phyloP scores from a whole-genome alignment of 2,329 filamentous ascomycete genomes.

The Penicillium oxalicum region DNA sequence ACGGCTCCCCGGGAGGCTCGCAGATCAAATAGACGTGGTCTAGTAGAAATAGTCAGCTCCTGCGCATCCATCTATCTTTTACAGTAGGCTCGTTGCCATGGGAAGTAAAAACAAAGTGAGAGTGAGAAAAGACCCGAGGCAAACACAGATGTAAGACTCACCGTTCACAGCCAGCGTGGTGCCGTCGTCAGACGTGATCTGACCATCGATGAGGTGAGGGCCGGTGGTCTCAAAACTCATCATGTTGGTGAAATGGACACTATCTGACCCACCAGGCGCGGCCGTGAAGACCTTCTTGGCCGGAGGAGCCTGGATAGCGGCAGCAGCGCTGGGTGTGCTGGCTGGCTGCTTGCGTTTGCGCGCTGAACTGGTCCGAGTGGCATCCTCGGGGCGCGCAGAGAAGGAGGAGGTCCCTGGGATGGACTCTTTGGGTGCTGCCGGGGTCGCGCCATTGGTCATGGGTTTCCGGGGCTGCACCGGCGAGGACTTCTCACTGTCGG shows the following conservation, averaged over 20 bases:
- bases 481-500: conserved; percentile 35
- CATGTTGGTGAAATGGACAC: conserved; percentile 66
- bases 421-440: conserved; percentile 37
- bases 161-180: conserved; percentile 78
- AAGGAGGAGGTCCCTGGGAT: conserved; percentile 57
- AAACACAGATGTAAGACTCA: conserved; percentile 43
- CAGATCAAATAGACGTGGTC: conserved; percentile 87
- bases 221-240: conserved; percentile 74
- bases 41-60: too few relatives aligned
- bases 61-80: conserved; percentile 42
- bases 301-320: conserved; percentile 25
- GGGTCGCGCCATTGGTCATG: conserved; percentile 30
- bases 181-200: conserved; percentile 84
- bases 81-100: not conserved
- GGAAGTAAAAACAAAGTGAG: not conserved
- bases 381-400: conserved; percentile 44
- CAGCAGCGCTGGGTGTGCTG: conserved; percentile 30
- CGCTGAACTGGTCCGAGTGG: conserved; percentile 46
- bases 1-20: conserved; percentile 94
- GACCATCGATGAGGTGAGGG: conserved; percentile 64
- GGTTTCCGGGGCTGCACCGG: conserved; percentile 38
- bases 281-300: conserved; percentile 35
- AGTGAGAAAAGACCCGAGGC: conserved; percentile 7
- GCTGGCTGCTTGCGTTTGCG: conserved; percentile 80
- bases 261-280: conserved; percentile 26